Percentiles rank a stretch among this genome's conserved stretches.
Conservation (phyloP, 306 rosid species). For the Inga oerstediana region DNA sequence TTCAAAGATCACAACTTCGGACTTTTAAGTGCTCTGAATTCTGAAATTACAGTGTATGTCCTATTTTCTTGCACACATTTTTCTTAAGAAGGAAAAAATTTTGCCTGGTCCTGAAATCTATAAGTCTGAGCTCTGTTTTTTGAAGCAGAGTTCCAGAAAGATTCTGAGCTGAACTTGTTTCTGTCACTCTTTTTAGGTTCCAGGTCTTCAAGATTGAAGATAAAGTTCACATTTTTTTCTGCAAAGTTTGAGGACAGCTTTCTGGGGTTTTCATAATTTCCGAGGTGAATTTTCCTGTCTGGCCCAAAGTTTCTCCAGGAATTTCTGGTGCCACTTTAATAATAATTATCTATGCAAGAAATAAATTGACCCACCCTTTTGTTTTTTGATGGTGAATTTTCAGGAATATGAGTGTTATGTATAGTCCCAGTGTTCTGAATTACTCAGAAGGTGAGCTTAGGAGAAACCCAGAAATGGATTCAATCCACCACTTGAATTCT, state of each 20-base stretch:
- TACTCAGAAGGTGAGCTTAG: conserved; percentile 52
- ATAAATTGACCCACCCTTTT: neutral
- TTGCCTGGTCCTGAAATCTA: conserved; percentile 20
- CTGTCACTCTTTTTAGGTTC: conserved; percentile 14
- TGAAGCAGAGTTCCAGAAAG: conserved; percentile 25
- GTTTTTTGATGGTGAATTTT: conserved; percentile 1
- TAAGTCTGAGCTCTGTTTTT: neutral
- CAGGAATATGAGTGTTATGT: conserved; percentile 60
- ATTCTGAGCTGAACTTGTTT: conserved; percentile 14
- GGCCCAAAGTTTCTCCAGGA: neutral
- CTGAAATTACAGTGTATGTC: conserved; percentile 10
- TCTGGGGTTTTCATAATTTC: neutral
- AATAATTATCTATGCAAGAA: neutral
- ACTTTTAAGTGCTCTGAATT: neutral
- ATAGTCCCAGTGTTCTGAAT: conserved; percentile 39
- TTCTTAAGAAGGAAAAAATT: neutral
- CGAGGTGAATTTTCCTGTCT: neutral
- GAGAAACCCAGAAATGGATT: conserved; percentile 63
- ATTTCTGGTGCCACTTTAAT: neutral
- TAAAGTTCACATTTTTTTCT: neutral
- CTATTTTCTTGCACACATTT: neutral
- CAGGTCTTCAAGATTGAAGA: neutral
- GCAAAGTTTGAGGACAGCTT: neutral
- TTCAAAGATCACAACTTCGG: conserved; percentile 30
- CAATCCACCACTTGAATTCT: conserved; percentile 49